Evolutionary conservation across 345 rosid genomes (phyloP).

Genomic region (Citrus sp.): DNA sequence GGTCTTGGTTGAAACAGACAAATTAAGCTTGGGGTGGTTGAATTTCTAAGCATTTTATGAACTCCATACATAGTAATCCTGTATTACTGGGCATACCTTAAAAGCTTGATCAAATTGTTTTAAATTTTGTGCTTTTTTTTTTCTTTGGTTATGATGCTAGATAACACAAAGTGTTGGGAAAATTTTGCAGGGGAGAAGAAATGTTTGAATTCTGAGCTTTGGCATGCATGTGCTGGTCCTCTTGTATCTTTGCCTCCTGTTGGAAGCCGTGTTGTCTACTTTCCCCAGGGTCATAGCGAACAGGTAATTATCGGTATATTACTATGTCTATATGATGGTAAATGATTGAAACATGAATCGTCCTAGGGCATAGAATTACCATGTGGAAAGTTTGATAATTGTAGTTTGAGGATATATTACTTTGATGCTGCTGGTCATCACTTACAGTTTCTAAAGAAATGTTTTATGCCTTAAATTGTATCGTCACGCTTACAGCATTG

Average conservation of each 20-base stretch:
- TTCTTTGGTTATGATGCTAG: neutral
- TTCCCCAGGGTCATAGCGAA: constrained; percentile 96
- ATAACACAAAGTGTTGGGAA: neutral
- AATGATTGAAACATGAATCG: neutral
- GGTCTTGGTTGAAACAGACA: neutral
- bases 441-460: neutral
- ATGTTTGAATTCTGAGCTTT: constrained; percentile 76
- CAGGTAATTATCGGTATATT: constrained; percentile 45
- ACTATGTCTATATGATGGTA: neutral
- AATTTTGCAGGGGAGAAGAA: constrained; percentile 66
- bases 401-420: neutral
- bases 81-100: neutral
- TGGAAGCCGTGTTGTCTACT: constrained; percentile 86
- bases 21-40: neutral
- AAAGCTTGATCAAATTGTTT: neutral
- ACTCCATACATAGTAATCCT: neutral
- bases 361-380: neutral
- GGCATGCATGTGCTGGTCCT: constrained; percentile 99
- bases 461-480: neutral
- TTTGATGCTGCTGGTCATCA: neutral
- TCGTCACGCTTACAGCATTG: neutral
- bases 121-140: neutral
- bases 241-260: constrained; percentile 78
- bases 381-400: neutral
- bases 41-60: neutral